Percentiles rank a stretch among this genome's conserved stretches.
phyloP scores from a whole-genome alignment of 192 early-diverging fungal species.

The Dimargaris xerosporica region DNA sequence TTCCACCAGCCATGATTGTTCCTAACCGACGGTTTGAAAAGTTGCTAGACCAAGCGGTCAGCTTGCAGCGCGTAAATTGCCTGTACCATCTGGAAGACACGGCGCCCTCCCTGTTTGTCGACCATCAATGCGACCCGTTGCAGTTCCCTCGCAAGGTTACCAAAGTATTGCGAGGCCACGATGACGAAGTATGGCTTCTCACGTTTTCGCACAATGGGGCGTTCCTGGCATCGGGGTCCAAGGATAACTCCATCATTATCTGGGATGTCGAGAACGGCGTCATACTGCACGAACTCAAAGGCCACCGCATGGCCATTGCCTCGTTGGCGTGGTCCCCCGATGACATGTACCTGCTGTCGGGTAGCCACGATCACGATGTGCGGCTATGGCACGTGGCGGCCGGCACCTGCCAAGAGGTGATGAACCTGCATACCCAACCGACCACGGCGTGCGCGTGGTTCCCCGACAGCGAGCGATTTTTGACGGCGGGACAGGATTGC shows the following conservation, averaged over 20 bases:
- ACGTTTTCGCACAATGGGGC: conserved; percentile 78
- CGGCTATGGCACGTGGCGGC: conserved; percentile 70
- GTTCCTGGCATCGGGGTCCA: conserved; percentile 81
- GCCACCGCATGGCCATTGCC: conserved; percentile 58
- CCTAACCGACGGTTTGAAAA: conserved; percentile 72
- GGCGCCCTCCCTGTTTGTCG: conserved; percentile 20
- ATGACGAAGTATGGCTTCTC: conserved; percentile 93
- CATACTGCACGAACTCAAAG: conserved; percentile 20
- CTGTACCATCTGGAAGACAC: conserved; percentile 48
- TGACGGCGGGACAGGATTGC: conserved; percentile 76
- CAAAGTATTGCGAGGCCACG: conserved; percentile 33
- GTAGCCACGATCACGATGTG: conserved; percentile 64
- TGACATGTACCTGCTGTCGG: conserved; percentile 54
- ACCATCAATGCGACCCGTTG: conserved; percentile 22
- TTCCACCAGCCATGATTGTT: conserved; percentile 72
- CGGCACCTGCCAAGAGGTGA: conserved; percentile 39
- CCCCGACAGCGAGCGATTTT: conserved; percentile 64
- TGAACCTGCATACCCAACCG: conserved; percentile 53
- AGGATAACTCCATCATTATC: conserved; percentile 73
- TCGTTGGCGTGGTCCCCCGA: conserved; percentile 90
- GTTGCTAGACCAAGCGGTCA: conserved; percentile 65
- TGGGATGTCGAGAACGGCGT: conserved; percentile 49
- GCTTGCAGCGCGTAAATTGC: conserved; percentile 59
- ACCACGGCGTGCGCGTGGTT: conserved; percentile 81
- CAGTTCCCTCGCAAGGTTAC: conserved; percentile 24